Percentiles rank a stretch among this genome's conserved stretches.
Evolutionary conservation across 1,284 basidiomycete species (phyloP).

Genomic region (Trametes hirsuta): DNA sequence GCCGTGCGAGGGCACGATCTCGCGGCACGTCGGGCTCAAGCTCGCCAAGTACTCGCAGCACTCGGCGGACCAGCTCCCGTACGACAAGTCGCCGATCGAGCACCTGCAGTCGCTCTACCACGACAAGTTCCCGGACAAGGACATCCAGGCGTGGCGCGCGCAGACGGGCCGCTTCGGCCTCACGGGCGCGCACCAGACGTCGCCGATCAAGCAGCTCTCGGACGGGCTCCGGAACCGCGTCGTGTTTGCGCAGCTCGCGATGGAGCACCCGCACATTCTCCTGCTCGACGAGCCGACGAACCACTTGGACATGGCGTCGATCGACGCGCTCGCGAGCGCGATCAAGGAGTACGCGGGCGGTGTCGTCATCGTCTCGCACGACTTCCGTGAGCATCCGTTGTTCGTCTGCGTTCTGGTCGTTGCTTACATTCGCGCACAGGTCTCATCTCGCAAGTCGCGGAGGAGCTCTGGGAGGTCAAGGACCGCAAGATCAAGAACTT

Average conservation of each 20-base stretch:
- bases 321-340: slow-evolving; percentile 91
- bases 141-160: slow-evolving; percentile 89
- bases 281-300: slow-evolving; percentile 91
- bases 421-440: slow-evolving; percentile 43
- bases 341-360: slow-evolving; percentile 98
- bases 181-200: slow-evolving; percentile 91
- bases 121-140: slow-evolving; percentile 94
- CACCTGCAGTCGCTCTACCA: slow-evolving; percentile 87
- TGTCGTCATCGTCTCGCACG: slow-evolving; percentile 97
- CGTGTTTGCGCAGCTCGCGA: slow-evolving; percentile 89
- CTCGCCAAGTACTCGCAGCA: slow-evolving; percentile 99
- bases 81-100: slow-evolving; percentile 91
- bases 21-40: slow-evolving; percentile 89
- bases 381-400: slow-evolving; percentile 74
- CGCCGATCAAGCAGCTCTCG: slow-evolving; percentile 91
- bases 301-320: slow-evolving; percentile 95
- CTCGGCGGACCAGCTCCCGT: slow-evolving; percentile 97
- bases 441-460: slow-evolving; percentile 92
- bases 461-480: slow-evolving; percentile 99
- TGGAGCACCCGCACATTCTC: slow-evolving; percentile 92
- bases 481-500: slow-evolving; percentile 93
- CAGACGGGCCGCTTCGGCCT: slow-evolving; percentile 97
- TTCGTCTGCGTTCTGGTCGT: not conserved
- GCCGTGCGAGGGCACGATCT: slow-evolving; percentile 85
- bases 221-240: slow-evolving; percentile 96